Conservation (phyloP, 106 monocot genomes). For the Platanthera zijinensis region DNA sequence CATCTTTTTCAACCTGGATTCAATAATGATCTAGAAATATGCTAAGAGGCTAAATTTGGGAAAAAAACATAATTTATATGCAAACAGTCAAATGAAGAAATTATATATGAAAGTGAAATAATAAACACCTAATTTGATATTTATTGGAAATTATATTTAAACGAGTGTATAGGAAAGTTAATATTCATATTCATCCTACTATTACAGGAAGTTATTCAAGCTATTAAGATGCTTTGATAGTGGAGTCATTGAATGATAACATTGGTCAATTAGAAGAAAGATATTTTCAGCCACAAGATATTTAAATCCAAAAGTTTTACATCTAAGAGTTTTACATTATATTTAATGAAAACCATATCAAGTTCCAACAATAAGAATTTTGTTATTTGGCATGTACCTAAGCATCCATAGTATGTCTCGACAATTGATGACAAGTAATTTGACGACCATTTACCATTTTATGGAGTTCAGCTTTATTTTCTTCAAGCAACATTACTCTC, state of each 20-base stretch:
- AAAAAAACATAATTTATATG: neutral
- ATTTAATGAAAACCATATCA: neutral
- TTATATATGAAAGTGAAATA: neutral
- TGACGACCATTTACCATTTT: constrained; percentile 54
- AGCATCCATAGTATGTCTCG: constrained; percentile 49
- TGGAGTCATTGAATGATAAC: neutral
- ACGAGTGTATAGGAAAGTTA: neutral
- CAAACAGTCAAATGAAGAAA: neutral
- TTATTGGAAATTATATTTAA: neutral
- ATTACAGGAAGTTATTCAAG: neutral
- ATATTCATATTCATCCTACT: neutral
- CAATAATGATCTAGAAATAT: neutral
- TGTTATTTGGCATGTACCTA: constrained; percentile 32
- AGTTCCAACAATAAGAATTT: neutral
- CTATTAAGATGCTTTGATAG: neutral
- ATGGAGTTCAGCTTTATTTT: constrained; percentile 58
- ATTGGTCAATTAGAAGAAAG: neutral
- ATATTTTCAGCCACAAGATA: neutral
- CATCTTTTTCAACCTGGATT: too few relatives aligned
- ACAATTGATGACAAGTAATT: constrained; percentile 41
- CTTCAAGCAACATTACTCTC: constrained; percentile 59
- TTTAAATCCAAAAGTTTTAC: neutral
- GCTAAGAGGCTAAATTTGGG: neutral
- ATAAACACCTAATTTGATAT: neutral
- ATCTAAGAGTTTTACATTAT: neutral